Conservation (phyloP, 768 basidiomycete species). For the Tulasnella sp. region DNA sequence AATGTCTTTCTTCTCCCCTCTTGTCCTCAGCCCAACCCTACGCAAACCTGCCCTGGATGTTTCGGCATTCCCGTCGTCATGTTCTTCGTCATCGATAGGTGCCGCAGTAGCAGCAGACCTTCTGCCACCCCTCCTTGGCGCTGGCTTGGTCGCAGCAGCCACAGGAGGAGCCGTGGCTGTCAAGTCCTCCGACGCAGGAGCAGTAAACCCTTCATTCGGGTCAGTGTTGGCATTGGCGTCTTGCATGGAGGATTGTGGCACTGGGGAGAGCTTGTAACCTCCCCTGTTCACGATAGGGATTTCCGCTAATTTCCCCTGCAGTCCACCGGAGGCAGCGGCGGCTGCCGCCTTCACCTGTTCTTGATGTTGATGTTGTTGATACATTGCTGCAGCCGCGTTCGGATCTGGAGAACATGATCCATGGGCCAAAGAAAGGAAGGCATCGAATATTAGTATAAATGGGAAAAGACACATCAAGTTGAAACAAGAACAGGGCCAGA, state of each 20-base stretch:
- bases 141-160: background rate
- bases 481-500: background rate
- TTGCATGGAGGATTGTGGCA: background rate
- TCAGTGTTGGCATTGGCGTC: background rate
- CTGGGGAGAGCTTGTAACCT: background rate
- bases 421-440: background rate
- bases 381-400: background rate
- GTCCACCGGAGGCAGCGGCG: background rate
- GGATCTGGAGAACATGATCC: background rate
- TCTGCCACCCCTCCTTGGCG: background rate
- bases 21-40: too few species aligned
- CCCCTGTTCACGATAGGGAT: background rate
- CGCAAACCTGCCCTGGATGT: too few species aligned
- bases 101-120: too few species aligned
- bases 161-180: background rate
- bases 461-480: background rate
- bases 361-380: too few species aligned
- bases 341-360: too few species aligned
- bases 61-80: too few species aligned
- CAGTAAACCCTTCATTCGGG: background rate
- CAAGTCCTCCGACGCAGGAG: background rate
- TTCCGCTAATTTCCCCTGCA: background rate
- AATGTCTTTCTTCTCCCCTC: too few species aligned
- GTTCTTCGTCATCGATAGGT: too few species aligned
- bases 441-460: too few species aligned